Conservation (phyloP, 768 basidiomycete species). For the Tricholoma matsutake region DNA sequence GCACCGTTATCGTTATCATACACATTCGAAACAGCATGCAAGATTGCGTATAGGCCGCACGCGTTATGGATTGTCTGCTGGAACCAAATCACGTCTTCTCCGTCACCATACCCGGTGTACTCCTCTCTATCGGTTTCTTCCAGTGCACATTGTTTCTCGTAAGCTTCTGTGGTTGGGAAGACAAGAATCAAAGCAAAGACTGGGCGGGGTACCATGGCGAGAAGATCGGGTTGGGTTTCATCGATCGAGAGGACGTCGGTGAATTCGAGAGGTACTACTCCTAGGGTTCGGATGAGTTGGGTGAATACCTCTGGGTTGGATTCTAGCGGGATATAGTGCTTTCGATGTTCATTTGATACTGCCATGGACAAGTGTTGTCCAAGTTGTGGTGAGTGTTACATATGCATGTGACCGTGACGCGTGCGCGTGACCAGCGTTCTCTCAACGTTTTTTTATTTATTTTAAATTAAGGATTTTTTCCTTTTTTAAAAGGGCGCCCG, state of each 20-base stretch:
- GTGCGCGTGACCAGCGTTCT: too few species aligned
- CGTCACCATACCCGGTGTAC: conserved; percentile 28
- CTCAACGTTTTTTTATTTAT: too few species aligned
- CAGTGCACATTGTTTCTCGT: conserved; percentile 16
- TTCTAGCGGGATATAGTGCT: conserved; percentile 34
- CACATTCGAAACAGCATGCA: conserved; percentile 33
- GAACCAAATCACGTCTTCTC: conserved; percentile 34
- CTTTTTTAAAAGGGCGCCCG: too few species aligned
- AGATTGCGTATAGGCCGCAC: conserved; percentile 34
- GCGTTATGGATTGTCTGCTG: conserved; percentile 37
- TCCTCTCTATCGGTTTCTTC: conserved; percentile 20
- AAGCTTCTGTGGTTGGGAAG: conserved; percentile 24
- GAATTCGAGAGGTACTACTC: conserved; percentile 29
- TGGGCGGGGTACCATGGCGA: conserved; percentile 30
- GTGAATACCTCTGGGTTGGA: conserved; percentile 37
- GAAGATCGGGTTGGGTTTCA: conserved; percentile 22
- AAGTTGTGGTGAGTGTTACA: too few species aligned
- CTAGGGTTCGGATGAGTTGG: conserved; percentile 28
- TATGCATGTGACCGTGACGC: too few species aligned
- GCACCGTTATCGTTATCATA: conserved; percentile 5
- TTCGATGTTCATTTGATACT: too few species aligned
- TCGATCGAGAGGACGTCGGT: conserved; percentile 34
- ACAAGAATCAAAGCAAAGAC: conserved; percentile 30
- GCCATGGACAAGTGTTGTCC: too few species aligned
- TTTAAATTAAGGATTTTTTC: too few species aligned